Evolutionary conservation across 371 early-diverging fungal species (phyloP).

Genomic region (Lichtheimia ornata): DNA sequence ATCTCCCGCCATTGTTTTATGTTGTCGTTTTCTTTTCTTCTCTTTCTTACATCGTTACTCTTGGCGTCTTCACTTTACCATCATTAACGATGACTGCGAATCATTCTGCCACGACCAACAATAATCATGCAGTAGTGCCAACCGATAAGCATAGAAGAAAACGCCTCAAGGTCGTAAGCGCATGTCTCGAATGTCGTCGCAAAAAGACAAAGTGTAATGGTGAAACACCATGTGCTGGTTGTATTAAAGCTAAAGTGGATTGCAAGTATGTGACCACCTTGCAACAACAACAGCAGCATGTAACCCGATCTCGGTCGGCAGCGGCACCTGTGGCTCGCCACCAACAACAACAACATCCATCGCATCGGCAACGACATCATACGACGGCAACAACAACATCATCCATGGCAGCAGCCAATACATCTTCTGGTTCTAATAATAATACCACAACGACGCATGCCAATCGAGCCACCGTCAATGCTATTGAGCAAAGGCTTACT

Average conservation of each 20-base stretch:
- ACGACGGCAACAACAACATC: conserved; percentile 7
- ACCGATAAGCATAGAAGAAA: conserved; percentile 41
- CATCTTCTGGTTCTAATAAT: not conserved
- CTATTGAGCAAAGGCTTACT: conserved; percentile 40
- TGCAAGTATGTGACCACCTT: conserved; percentile 35
- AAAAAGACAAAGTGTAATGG: conserved; percentile 63
- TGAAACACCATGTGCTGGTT: conserved; percentile 34
- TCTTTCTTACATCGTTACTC: too few species aligned
- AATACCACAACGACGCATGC: not conserved
- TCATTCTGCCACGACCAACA: too few species aligned
- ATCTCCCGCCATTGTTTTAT: too few species aligned
- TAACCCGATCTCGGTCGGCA: not conserved
- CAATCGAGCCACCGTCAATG: conserved; percentile 25
- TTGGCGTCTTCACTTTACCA: too few species aligned
- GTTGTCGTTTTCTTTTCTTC: too few species aligned
- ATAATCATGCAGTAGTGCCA: conserved; percentile 7
- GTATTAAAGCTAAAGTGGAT: conserved; percentile 38
- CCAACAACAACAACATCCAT: not conserved
- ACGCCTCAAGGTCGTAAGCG: conserved; percentile 41
- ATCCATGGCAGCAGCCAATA: not conserved
- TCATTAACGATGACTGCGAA: too few species aligned
- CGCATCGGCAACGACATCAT: conserved; percentile 2
- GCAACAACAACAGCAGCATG: conserved; percentile 4
- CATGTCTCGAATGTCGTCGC: conserved; percentile 59
- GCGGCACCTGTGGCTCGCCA: conserved; percentile 1